These are phyloP conservation scores for Cordyceps cicadae DNA, from an alignment of 2,329 filamentous ascomycete genomes.

Conservation along the genomic window DNA sequence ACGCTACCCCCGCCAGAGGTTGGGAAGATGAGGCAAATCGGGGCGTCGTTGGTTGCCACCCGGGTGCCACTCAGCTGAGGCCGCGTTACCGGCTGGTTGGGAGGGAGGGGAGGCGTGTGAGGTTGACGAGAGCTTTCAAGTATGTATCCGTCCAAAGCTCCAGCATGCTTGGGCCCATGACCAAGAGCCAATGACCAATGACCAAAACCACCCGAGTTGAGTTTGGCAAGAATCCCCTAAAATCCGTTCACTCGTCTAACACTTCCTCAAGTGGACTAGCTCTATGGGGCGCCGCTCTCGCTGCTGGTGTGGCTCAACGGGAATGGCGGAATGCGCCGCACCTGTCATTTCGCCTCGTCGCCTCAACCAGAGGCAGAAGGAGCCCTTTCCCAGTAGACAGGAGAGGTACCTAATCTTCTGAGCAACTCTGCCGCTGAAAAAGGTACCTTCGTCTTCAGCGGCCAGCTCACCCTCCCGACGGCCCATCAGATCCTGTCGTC, in stretches of 20 bases:
- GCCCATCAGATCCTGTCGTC: too few relatives aligned
- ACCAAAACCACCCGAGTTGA: too few relatives aligned
- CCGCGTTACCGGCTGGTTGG: neutral
- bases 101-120: neutral
- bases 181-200: too few relatives aligned
- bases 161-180: too few relatives aligned
- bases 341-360: constrained; percentile 4
- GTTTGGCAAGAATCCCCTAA: too few relatives aligned
- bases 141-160: neutral
- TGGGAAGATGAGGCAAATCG: neutral
- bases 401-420: neutral
- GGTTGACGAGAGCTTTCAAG: neutral
- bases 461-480: neutral
- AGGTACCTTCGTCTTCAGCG: neutral
- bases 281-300: neutral
- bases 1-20: neutral
- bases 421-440: neutral
- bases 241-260: constrained; percentile 4
- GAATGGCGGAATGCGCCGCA: constrained; percentile 10
- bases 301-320: neutral
- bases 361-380: neutral
- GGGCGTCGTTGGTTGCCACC: neutral
- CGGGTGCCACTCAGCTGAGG: constrained; percentile 8
- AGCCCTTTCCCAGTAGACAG: neutral
- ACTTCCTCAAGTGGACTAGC: constrained; percentile 4